These are phyloP conservation scores for Penicillium cinerascens DNA, from an alignment of 495 filamentous ascomycete genomes.

Conservation along the genomic window DNA sequence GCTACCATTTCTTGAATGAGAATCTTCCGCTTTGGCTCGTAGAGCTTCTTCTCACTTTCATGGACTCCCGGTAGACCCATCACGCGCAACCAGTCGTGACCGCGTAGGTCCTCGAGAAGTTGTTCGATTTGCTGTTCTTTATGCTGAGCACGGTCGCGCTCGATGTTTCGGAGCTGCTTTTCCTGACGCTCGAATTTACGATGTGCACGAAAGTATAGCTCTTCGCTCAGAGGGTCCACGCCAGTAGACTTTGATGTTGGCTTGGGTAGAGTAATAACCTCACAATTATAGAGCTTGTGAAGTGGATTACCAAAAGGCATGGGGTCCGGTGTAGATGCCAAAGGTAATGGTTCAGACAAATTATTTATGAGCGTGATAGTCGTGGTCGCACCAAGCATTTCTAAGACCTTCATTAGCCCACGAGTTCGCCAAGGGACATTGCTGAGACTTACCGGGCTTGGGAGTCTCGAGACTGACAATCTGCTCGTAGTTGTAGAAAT, in stretches of 20 bases:
- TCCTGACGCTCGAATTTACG: conserved; percentile 80
- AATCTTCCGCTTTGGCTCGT: conserved; percentile 77
- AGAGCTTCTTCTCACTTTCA: conserved; percentile 76
- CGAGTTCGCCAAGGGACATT: background rate
- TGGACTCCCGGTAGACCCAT: conserved; percentile 91
- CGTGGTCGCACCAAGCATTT: conserved; percentile 45
- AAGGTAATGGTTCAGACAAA: conserved; percentile 28
- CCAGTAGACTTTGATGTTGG: background rate
- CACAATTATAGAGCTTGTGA: conserved; percentile 34
- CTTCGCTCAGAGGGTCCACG: conserved; percentile 66
- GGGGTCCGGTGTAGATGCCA: conserved; percentile 16
- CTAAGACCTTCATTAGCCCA: conserved; percentile 17
- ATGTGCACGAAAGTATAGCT: conserved; percentile 65
- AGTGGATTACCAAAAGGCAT: conserved; percentile 42
- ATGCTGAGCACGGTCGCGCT: conserved; percentile 87
- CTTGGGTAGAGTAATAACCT: conserved; percentile 28
- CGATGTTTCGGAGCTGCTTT: conserved; percentile 88
- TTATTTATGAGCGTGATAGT: conserved; percentile 45
- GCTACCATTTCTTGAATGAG: conserved; percentile 77
- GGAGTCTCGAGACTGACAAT: conserved; percentile 77
- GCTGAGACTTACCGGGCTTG: conserved; percentile 60
- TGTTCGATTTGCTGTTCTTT: conserved; percentile 85
- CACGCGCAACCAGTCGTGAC: conserved; percentile 88
- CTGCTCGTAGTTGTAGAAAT: conserved; percentile 89
- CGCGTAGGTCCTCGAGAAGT: conserved; percentile 78